A percentile compares a stretch with the other conserved stretches of the same genome.
Conservation (phyloP, 208 protist genomes). For the Leishmania gerbilli region DNA sequence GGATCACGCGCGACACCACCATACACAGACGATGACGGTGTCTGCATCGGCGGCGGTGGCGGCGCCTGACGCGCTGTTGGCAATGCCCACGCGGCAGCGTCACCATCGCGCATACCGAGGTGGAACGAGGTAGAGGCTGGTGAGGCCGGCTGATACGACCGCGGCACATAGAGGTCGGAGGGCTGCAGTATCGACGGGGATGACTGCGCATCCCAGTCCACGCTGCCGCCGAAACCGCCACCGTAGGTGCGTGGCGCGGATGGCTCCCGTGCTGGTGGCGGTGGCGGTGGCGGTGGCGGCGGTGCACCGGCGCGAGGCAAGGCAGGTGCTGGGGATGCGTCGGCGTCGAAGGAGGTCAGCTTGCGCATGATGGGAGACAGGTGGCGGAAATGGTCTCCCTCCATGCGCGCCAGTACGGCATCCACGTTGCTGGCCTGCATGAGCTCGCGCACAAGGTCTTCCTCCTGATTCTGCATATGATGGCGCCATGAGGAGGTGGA, state of each 20-base stretch:
- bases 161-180: background rate
- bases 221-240: background rate
- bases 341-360: slow-evolving; percentile 38
- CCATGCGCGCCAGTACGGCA: slow-evolving; percentile 65
- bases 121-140: background rate
- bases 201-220: background rate
- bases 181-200: background rate
- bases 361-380: slow-evolving; percentile 38
- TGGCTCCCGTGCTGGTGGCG: slow-evolving; percentile 18
- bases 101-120: background rate
- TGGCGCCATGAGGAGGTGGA: slow-evolving; percentile 27
- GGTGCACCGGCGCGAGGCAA: slow-evolving; percentile 1
- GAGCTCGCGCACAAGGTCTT: slow-evolving; percentile 76
- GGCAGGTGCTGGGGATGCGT: background rate
- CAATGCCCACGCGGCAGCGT: background rate
- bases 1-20: background rate
- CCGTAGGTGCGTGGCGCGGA: background rate
- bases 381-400: slow-evolving; percentile 53
- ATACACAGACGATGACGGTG: background rate
- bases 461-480: slow-evolving; percentile 48
- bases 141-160: background rate
- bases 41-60: slow-evolving; percentile 9
- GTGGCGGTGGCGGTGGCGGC: slow-evolving; percentile 21
- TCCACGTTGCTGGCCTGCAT: slow-evolving; percentile 72
- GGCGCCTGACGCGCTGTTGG: slow-evolving; percentile 16